These are phyloP conservation scores for Fusarium sp. DNA, from an alignment of 2,329 filamentous ascomycete genomes.

Conservation along the genomic window DNA sequence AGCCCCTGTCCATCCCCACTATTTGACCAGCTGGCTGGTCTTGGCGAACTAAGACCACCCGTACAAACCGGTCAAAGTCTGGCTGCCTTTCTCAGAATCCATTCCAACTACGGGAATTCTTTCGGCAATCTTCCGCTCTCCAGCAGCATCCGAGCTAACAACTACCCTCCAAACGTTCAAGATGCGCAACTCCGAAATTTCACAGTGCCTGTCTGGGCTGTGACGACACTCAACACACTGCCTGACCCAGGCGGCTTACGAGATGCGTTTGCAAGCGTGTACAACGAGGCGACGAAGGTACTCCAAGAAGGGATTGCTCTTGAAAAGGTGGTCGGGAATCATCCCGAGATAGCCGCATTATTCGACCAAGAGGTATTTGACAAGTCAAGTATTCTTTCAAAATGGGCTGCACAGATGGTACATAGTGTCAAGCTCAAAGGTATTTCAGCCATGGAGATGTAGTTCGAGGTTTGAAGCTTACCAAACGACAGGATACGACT, in stretches of 20 bases:
- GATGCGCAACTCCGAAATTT: conserved; percentile 12
- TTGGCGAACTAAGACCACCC: neutral
- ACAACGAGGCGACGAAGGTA: neutral
- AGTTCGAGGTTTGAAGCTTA: neutral
- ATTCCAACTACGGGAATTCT: neutral
- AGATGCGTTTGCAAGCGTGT: conserved; percentile 5
- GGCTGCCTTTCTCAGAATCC: rapidly evolving
- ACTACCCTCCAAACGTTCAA: conserved; percentile 2
- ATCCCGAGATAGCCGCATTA: conserved; percentile 15
- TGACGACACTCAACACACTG: neutral
- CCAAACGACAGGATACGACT: neutral
- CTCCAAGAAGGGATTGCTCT: neutral
- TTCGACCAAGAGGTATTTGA: conserved; percentile 16
- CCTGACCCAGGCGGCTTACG: conserved; percentile 2
- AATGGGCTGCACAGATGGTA: conserved; percentile 26
- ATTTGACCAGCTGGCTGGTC: rapidly evolving
- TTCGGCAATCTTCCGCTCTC: conserved; percentile 19
- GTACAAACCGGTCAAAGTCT: neutral
- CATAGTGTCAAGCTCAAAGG: conserved; percentile 22
- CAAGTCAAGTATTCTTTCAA: conserved; percentile 14
- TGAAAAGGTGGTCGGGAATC: rapidly evolving
- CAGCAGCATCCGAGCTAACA: neutral
- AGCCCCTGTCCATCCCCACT: rapidly evolving
- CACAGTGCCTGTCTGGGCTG: neutral
- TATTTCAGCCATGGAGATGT: neutral